Base-by-base conservation (phyloP, 1,284 basidiomycete species). In the Neolentinus lepideus region DNA sequence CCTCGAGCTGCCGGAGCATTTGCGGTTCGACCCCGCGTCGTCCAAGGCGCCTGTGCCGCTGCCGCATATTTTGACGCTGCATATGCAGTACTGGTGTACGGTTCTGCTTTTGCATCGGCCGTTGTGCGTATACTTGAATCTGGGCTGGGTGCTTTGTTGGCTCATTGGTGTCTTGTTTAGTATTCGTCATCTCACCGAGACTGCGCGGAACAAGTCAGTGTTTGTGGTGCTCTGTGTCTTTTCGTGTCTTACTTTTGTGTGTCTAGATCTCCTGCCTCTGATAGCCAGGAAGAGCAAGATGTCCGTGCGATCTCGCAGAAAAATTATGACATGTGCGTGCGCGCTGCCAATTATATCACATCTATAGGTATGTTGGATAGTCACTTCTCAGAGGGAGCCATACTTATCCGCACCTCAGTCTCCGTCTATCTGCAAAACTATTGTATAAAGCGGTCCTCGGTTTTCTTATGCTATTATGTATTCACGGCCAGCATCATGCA, bases 41-140 rank as follows among this genome's bases (percentile, higher is more conserved):
- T 64, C 66, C 52, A 78, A 72, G 61, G 68, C 67, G 38, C 65
- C 67, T 14, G 65, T 71, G 31, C 73, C 79, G 21, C 72, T 78
- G 0, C 85, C 86, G 2, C 84, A 90, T 63, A 72, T 92, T 25
- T 69, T 92, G 53, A 85, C 84, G 27, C 71, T 94, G 45, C 91
- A 94, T 64, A 87, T 92, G 81, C 85, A 90, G 64, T 93, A 92
- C 64, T 94, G 91, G 88, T 89, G 86, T 64, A 81, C 88, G 2
- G 81, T 89, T 19, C 70, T 94, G 29, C 69, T 94, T 27, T 71
- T 94, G 29, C 88, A 93, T 68, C 80, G 92, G 16, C 90, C 91
- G 2, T 92, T 90, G 88, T 90, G 65, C 73, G 88, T 74, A 8
- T 31, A 19, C 9, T n/a, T n/a, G 3, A 9, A 6, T 16, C 31